Percentiles rank a stretch among this genome's conserved stretches.
These are phyloP conservation scores for Larix sibirica DNA, from an alignment of 83 land plant genomes.

Conservation along the genomic window DNA sequence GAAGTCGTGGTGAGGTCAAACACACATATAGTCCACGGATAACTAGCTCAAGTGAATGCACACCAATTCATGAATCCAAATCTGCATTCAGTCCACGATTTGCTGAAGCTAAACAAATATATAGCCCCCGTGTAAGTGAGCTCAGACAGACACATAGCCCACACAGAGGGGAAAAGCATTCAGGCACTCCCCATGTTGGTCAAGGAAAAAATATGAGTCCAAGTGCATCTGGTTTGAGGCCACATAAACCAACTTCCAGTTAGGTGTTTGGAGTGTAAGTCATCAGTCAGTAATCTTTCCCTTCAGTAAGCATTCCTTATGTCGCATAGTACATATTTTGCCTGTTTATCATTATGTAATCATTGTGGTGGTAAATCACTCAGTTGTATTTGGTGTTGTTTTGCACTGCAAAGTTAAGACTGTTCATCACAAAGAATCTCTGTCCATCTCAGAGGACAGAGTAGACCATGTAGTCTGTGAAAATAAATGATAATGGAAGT, in stretches of 20 bases:
- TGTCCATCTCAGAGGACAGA: too few relatives aligned
- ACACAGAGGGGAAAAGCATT: constrained; percentile 12
- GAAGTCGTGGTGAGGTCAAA: constrained; percentile 78
- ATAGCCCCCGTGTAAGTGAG: constrained; percentile 44
- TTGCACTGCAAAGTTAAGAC: too few relatives aligned
- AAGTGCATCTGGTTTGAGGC: constrained; percentile 5
- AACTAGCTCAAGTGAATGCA: constrained; percentile 38
- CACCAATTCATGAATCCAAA: constrained; percentile 24
- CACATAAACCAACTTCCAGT: neutral
- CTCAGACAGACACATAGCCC: constrained; percentile 34
- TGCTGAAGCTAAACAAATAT: constrained; percentile 16
- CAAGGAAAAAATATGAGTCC: constrained; percentile 17
- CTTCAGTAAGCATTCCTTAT: too few relatives aligned
- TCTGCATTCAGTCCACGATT: constrained; percentile 31
- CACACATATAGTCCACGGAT: constrained; percentile 52
- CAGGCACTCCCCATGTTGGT: constrained; percentile 13
- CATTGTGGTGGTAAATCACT: too few relatives aligned
- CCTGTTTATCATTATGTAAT: too few relatives aligned
- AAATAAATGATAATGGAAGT: too few relatives aligned
- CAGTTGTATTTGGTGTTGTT: too few relatives aligned
- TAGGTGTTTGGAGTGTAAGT: too few relatives aligned
- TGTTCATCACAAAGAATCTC: too few relatives aligned
- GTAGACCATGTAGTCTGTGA: too few relatives aligned
- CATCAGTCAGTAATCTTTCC: too few relatives aligned
- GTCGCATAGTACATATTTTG: too few relatives aligned